These are phyloP conservation scores for Leptographium procerum DNA, from an alignment of 2,329 filamentous ascomycete genomes.

Conservation along the genomic window DNA sequence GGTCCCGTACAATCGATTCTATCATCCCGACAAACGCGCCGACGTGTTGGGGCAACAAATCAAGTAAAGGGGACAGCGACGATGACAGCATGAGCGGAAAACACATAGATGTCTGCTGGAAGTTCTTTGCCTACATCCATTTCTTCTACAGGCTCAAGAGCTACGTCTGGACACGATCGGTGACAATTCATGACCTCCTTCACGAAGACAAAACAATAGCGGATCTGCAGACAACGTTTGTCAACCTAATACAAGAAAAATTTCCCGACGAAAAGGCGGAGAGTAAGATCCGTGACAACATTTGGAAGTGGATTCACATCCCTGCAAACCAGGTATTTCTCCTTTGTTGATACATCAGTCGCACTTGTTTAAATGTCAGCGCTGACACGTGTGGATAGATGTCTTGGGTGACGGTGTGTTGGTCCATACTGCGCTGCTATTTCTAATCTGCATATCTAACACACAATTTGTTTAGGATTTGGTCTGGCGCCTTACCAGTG, in stretches of 20 bases:
- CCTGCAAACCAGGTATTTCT: neutral
- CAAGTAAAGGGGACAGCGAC: too few relatives aligned
- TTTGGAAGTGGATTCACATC: slow-evolving; percentile 3
- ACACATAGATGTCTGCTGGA: neutral
- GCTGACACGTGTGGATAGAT: neutral
- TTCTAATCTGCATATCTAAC: neutral
- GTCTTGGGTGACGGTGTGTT: neutral
- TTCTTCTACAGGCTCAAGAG: neutral
- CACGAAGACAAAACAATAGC: neutral
- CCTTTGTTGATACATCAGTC: neutral
- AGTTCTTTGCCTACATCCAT: neutral
- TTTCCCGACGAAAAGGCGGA: neutral
- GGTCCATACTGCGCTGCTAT: neutral
- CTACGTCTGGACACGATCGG: neutral
- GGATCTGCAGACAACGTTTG: neutral
- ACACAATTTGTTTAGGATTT: neutral
- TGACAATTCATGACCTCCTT: neutral
- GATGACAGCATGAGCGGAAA: neutral
- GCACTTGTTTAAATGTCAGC: neutral
- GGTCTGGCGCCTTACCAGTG: neutral
- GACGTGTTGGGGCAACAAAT: neutral
- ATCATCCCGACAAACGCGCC: neutral
- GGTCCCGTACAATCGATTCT: neutral
- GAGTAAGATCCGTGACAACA: neutral
- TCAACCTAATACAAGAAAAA: neutral